Evolutionary conservation across 805 yeast genomes (phyloP).

Genomic region (Wickerhamiella cacticola): DNA sequence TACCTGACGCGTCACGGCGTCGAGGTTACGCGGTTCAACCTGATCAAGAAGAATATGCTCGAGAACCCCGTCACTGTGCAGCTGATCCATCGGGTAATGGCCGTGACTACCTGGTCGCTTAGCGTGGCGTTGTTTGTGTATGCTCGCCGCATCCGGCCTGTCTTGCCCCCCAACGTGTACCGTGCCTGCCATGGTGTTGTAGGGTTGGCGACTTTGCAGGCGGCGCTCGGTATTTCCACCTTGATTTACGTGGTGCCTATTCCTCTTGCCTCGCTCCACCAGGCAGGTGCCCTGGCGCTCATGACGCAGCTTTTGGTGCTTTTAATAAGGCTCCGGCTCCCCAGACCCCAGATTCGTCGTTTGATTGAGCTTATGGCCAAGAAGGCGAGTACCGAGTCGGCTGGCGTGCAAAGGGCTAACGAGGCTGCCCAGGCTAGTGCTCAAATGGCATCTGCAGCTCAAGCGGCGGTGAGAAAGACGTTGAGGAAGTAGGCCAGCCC

Average conservation of each 20-base stretch:
- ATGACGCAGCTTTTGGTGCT: conserved; percentile 65
- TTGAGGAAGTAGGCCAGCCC: not conserved
- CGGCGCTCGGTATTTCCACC: conserved; percentile 74
- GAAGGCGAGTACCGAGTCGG: conserved; percentile 6
- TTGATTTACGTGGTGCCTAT: conserved; percentile 81
- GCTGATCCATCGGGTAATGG: conserved; percentile 75
- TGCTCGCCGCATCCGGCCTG: conserved; percentile 42
- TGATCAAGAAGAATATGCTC: conserved; percentile 81
- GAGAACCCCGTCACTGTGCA: conserved; percentile 97
- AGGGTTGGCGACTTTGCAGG: conserved; percentile 80
- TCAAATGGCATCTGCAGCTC: conserved; percentile 1
- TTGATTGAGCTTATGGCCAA: conserved; percentile 22
- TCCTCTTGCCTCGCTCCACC: conserved; percentile 88
- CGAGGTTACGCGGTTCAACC: conserved; percentile 19
- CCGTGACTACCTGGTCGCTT: conserved; percentile 64
- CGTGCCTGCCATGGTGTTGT: conserved; percentile 46
- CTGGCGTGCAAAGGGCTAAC: conserved; percentile 1
- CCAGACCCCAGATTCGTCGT: conserved; percentile 31
- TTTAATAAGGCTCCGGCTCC: conserved; percentile 46
- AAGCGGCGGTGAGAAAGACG: not conserved
- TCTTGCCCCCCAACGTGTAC: conserved; percentile 35
- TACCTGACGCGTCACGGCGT: conserved; percentile 34
- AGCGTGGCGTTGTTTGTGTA: conserved; percentile 61
- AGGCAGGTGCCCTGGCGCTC: conserved; percentile 89
- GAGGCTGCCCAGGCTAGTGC: conserved; percentile 5